Percentiles rank a stretch among this genome's conserved stretches.
Evolutionary conservation across 441 rosid species (phyloP).

Genomic region (Populus tomentosa): DNA sequence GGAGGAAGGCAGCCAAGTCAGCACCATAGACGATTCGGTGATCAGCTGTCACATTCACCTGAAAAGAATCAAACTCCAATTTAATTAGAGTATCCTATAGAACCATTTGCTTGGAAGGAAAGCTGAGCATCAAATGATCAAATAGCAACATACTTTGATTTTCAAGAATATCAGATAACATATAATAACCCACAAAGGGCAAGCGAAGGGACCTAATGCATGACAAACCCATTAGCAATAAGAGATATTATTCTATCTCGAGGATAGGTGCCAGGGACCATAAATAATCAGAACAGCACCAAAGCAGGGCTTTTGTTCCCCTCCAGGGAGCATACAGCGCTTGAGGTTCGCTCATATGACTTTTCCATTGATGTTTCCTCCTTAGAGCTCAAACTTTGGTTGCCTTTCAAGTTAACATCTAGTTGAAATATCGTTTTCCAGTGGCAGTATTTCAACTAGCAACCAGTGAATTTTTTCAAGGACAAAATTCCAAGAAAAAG

Average conservation of each 20-base stretch:
- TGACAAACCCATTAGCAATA: not conserved
- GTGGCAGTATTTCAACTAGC: not conserved
- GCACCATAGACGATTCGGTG: conserved; percentile 90
- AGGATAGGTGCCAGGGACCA: not conserved
- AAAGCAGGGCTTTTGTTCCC: not conserved
- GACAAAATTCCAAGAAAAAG: not conserved
- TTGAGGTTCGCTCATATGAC: not conserved
- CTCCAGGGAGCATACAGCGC: not conserved
- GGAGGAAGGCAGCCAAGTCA: conserved; percentile 90
- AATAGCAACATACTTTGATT: not conserved
- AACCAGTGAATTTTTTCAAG: not conserved
- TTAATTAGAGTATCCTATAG: conserved; percentile 1
- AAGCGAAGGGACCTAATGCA: not conserved
- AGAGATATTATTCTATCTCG: not conserved
- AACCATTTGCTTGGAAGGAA: not conserved
- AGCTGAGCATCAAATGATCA: not conserved
- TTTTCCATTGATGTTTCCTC: not conserved
- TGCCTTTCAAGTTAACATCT: not conserved
- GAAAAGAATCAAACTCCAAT: conserved; percentile 20
- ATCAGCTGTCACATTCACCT: conserved; percentile 99
- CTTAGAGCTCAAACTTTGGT: not conserved
- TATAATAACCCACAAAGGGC: not conserved
- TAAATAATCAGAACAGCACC: not conserved
- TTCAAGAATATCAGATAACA: not conserved
- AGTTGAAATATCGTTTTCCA: not conserved